Evolutionary conservation across 2,329 filamentous ascomycete species (phyloP).

Genomic region (Penicillium sp.): DNA sequence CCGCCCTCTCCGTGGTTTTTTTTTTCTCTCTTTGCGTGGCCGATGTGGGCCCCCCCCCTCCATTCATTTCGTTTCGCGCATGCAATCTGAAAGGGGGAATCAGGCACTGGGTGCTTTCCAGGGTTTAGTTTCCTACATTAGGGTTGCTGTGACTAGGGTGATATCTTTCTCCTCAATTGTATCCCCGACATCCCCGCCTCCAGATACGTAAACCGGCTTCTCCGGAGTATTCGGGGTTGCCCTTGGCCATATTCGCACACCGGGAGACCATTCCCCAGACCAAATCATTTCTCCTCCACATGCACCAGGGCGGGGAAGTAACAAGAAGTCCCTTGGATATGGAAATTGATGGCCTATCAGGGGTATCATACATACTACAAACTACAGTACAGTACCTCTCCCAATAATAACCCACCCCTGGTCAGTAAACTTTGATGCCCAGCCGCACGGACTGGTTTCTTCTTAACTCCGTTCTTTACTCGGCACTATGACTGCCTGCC

Average conservation of each 20-base stretch:
- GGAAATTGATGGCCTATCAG: neutral
- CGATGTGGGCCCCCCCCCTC: neutral
- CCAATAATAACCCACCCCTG: neutral
- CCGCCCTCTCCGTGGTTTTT: neutral
- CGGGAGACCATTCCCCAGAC: constrained; percentile 21
- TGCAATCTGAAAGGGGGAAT: neutral
- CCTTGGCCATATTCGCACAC: constrained; percentile 17
- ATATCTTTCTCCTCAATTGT: constrained; percentile 8
- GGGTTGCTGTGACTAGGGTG: neutral
- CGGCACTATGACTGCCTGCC: neutral
- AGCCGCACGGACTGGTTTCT: constrained; percentile 8
- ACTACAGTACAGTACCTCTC: neutral
- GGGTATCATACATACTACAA: neutral
- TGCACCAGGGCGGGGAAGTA: neutral
- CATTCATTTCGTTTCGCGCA: neutral
- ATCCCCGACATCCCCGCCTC: constrained; percentile 5
- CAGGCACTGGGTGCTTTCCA: neutral
- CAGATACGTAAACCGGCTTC: neutral
- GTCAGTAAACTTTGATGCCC: neutral
- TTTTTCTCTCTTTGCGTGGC: neutral
- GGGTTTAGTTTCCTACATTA: neutral
- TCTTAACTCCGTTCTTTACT: constrained; percentile 11
- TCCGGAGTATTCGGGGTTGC: constrained; percentile 16
- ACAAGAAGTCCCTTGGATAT: neutral
- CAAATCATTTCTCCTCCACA: constrained; percentile 8